phyloP scores from a whole-genome alignment of 208 protist species.

The Leishmania gerbilli region DNA sequence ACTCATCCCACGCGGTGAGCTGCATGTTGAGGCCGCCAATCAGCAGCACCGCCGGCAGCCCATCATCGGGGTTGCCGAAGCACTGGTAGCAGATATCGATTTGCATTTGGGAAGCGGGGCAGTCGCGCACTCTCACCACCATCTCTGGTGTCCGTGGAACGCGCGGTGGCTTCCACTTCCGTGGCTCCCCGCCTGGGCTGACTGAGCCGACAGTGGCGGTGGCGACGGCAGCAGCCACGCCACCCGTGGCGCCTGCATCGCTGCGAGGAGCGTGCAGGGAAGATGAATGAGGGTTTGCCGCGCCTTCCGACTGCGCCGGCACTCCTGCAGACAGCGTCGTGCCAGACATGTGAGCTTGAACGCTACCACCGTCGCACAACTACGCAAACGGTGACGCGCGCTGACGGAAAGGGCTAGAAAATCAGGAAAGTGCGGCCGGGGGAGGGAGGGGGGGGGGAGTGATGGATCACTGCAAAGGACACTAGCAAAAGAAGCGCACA shows the following conservation, averaged over 20 bases:
- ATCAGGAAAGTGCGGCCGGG: not conserved
- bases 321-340: not conserved
- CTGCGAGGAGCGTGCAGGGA: not conserved
- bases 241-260: too few species aligned
- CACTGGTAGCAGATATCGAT: constrained; percentile 82
- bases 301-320: not conserved
- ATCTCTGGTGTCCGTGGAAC: constrained; percentile 48
- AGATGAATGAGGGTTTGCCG: not conserved
- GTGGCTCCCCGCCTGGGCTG: not conserved
- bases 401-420: not conserved
- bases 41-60: constrained; percentile 49
- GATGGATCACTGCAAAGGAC: not conserved
- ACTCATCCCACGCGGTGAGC: constrained; percentile 73
- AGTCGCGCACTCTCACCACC: constrained; percentile 68
- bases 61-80: constrained; percentile 56
- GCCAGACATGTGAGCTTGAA: not conserved
- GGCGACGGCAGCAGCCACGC: not conserved
- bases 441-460: not conserved
- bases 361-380: not conserved
- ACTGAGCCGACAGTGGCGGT: not conserved
- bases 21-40: constrained; percentile 86
- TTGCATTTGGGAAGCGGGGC: constrained; percentile 36
- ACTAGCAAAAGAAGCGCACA: too few species aligned
- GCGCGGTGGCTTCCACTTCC: not conserved
- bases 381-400: not conserved